A percentile compares a stretch with the other conserved stretches of the same genome.
phyloP scores from a whole-genome alignment of 176 grass and related monocot species.

The Avena insularis region DNA sequence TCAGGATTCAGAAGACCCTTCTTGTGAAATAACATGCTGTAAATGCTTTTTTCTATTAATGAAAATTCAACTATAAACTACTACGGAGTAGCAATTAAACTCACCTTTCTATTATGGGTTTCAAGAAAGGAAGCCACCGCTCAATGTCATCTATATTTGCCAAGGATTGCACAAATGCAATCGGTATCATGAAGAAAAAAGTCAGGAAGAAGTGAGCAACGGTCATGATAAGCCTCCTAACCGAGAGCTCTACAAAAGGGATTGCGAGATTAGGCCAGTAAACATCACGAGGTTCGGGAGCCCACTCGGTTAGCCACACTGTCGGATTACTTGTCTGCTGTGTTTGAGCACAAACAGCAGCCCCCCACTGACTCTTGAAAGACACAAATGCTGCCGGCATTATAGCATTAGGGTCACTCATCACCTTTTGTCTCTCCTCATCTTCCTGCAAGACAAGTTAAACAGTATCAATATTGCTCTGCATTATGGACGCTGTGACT shows the following conservation, averaged over 20 bases:
- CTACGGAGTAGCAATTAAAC: conserved; percentile 6
- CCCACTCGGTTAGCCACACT: conserved; percentile 92
- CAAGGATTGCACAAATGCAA: conserved; percentile 92
- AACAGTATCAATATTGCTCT: conserved; percentile 15
- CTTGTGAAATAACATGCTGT: background rate
- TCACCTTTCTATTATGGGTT: conserved; percentile 85
- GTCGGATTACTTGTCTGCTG: conserved; percentile 96
- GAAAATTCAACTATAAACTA: conserved; percentile 24
- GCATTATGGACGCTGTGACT: background rate
- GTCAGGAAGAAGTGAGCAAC: conserved; percentile 83
- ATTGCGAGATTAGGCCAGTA: conserved; percentile 91
- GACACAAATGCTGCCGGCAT: conserved; percentile 96
- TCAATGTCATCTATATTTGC: conserved; percentile 92
- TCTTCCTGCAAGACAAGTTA: conserved; percentile 63
- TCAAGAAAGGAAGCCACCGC: conserved; percentile 72
- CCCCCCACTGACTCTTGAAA: conserved; percentile 89
- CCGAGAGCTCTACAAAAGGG: conserved; percentile 81
- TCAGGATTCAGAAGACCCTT: background rate
- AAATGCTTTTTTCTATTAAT: background rate
- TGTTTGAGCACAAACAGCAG: conserved; percentile 97
- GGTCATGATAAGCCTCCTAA: conserved; percentile 80
- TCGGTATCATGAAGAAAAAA: conserved; percentile 98
- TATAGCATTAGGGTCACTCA: conserved; percentile 65
- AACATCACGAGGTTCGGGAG: conserved; percentile 91
- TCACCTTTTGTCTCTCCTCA: conserved; percentile 80